Evolutionary conservation across 2,329 filamentous ascomycete species (phyloP), one percentile per base, ranked within the genome.

Genomic region (Truncatella angustata): DNA sequence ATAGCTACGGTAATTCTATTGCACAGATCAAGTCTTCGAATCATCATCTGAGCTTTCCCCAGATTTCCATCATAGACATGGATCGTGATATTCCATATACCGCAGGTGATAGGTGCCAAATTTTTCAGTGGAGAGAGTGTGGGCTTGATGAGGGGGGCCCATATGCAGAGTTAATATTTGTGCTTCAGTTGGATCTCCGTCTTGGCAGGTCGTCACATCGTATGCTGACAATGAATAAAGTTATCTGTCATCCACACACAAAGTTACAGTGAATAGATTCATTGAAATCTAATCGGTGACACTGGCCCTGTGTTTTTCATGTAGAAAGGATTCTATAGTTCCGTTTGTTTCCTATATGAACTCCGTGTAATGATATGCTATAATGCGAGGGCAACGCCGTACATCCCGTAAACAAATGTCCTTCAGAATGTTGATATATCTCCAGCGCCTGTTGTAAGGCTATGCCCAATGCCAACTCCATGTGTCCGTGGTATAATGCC

Each of bases 401-500:
- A 20, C 18, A 45, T 16, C 23, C 23, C 16, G n/a, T 14, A 45
- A 14, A 7, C 30, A 45, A 30, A n/a, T 45, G 16, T 45, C 43
- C 24, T 11, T 10, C 43, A 4, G 24, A 48, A 37, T 23, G 45
- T 16, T 46, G 24, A 46, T 34, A 39, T 36, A 28, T 48, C 18
- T 24, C 28, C 32, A 26, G 23, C 45, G 28, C 45, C 34, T n/a
- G n/a, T 49, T 16, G 32, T 24, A 20, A 28, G 18, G 36, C 21
- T 49, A 35, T 49, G 32, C 32, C 47, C 34, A 30, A 18, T 28
- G 18, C 45, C 35, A 48, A 28, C 37, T 32, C 45, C 16, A 10
- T 30, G 45, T 36, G 18, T 18, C 34, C 45, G 30, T 36, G 47
- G 47, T 49, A 49, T 49, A 49, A 49, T 49, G 47, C 47, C 47